Evolutionary conservation across 2,329 filamentous ascomycete genomes (phyloP).

Genomic region (Sporothrix euskadiensis): DNA sequence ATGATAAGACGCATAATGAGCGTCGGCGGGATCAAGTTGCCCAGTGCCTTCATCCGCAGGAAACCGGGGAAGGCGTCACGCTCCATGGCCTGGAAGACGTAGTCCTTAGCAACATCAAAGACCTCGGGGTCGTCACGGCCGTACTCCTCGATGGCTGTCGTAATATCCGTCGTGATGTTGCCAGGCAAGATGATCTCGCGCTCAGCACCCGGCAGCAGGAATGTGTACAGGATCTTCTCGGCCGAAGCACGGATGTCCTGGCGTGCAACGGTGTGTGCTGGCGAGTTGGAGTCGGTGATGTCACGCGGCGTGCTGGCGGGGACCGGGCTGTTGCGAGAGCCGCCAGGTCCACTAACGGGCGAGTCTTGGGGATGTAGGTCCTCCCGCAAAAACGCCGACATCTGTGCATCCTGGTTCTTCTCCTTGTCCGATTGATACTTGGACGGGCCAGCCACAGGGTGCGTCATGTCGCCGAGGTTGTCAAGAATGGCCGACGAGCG

Average conservation of each 20-base stretch:
- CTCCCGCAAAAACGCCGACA: constrained; percentile 84
- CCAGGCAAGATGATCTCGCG: constrained; percentile 92
- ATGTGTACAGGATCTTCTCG: constrained; percentile 99
- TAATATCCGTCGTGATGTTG: constrained; percentile 82
- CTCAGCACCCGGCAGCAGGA: constrained; percentile 90
- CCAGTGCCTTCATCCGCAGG: constrained; percentile 88
- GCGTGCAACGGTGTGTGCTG: constrained; percentile 78
- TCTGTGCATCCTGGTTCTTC: constrained; percentile 79
- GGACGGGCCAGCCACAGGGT: constrained; percentile 59
- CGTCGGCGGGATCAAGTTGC: constrained; percentile 90
- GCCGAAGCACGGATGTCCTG: constrained; percentile 90
- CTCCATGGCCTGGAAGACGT: constrained; percentile 99
- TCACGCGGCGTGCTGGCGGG: constrained; percentile 63
- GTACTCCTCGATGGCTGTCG: constrained; percentile 82
- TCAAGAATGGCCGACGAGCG: constrained; percentile 80
- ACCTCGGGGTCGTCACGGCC: constrained; percentile 95
- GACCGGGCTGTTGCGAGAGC: constrained; percentile 47
- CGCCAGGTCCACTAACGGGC: constrained; percentile 48
- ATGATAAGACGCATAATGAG: constrained; percentile 82
- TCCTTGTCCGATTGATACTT: constrained; percentile 69
- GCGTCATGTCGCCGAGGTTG: constrained; percentile 65
- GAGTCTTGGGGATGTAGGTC: constrained; percentile 59
- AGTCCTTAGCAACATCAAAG: constrained; percentile 96
- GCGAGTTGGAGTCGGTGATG: constrained; percentile 75
- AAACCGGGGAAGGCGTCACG: constrained; percentile 98